Percentiles rank a stretch among this genome's conserved stretches.
Conservation (phyloP, 768 basidiomycete genomes). For the Tulasnella sp. region DNA sequence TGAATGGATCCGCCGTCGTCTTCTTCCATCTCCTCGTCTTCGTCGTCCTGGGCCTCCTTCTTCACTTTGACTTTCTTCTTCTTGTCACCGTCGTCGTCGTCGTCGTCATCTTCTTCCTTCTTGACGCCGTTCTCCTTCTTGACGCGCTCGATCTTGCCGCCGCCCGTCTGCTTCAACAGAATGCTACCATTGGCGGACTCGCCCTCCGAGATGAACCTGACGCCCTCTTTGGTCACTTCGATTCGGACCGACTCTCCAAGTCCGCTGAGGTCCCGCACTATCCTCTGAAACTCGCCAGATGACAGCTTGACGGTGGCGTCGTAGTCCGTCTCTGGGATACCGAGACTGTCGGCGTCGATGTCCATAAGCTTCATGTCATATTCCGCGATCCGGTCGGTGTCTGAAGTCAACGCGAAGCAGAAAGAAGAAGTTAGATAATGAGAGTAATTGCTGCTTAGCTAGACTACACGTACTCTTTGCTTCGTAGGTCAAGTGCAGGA, state of each 20-base stretch:
- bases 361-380: slow-evolving; percentile 99
- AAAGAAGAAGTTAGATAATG: neutral
- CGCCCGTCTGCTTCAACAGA: slow-evolving; percentile 53
- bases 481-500: slow-evolving; percentile 82
- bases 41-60: slow-evolving; percentile 21
- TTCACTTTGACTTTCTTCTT: slow-evolving; percentile 33
- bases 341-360: slow-evolving; percentile 88
- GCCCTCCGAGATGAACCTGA: slow-evolving; percentile 84
- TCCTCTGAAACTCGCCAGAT: slow-evolving; percentile 76
- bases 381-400: slow-evolving; percentile 85
- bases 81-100: slow-evolving; percentile 33
- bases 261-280: slow-evolving; percentile 80
- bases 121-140: slow-evolving; percentile 30
- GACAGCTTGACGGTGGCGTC: slow-evolving; percentile 86
- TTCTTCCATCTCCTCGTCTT: slow-evolving; percentile 24
- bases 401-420: slow-evolving; percentile 30
- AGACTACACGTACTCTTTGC: slow-evolving; percentile 56
- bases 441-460: neutral
- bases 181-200: slow-evolving; percentile 89
- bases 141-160: slow-evolving; percentile 31
- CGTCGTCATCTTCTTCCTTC: slow-evolving; percentile 24
- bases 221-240: slow-evolving; percentile 92
- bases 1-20: slow-evolving; percentile 33
- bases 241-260: slow-evolving; percentile 93
- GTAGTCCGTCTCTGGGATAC: slow-evolving; percentile 95